Evolutionary conservation across 2,329 filamentous ascomycete genomes (phyloP).

Genomic region (Rhytidhysteron rufulum): DNA sequence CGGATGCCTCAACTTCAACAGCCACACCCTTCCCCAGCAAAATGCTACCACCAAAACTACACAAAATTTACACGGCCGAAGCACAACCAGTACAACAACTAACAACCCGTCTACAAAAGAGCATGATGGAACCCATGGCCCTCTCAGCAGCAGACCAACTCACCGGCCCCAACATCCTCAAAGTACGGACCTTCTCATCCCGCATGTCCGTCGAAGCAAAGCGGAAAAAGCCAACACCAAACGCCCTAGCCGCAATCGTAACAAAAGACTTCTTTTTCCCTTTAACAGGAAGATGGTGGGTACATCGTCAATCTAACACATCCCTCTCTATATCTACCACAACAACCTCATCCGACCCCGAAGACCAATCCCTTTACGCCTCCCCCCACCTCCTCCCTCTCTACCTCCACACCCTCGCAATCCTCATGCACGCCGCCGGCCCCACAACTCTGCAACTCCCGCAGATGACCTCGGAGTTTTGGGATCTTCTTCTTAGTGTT

Average conservation of each 20-base stretch:
- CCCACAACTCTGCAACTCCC: slow-evolving; percentile 72
- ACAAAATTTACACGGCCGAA: slow-evolving; percentile 61
- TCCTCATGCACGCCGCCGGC: slow-evolving; percentile 79
- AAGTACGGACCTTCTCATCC: slow-evolving; percentile 84
- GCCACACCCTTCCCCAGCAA: slow-evolving; percentile 70
- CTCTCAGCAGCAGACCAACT: slow-evolving; percentile 74
- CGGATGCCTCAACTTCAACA: slow-evolving; percentile 36
- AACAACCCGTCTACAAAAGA: slow-evolving; percentile 62
- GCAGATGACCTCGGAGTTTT: slow-evolving; percentile 79
- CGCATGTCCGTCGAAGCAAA: slow-evolving; percentile 64
- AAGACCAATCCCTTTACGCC: slow-evolving; percentile 59
- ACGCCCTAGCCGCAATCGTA: slow-evolving; percentile 74
- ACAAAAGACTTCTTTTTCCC: slow-evolving; percentile 80
- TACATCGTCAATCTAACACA: slow-evolving; percentile 53
- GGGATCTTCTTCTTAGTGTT: slow-evolving; percentile 74
- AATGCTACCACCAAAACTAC: slow-evolving; percentile 67
- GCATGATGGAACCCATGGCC: slow-evolving; percentile 77
- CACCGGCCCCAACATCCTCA: slow-evolving; percentile 78
- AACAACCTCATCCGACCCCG: slow-evolving; percentile 14
- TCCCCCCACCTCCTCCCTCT: slow-evolving; percentile 72
- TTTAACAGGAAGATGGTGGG: slow-evolving; percentile 74
- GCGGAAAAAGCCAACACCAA: slow-evolving; percentile 61
- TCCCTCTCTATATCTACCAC: no score
- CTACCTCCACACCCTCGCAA: slow-evolving; percentile 79
- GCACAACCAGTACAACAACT: slow-evolving; percentile 61